Base-by-base conservation (phyloP, 495 filamentous ascomycete species). In the Tuber microsphaerosporum region DNA sequence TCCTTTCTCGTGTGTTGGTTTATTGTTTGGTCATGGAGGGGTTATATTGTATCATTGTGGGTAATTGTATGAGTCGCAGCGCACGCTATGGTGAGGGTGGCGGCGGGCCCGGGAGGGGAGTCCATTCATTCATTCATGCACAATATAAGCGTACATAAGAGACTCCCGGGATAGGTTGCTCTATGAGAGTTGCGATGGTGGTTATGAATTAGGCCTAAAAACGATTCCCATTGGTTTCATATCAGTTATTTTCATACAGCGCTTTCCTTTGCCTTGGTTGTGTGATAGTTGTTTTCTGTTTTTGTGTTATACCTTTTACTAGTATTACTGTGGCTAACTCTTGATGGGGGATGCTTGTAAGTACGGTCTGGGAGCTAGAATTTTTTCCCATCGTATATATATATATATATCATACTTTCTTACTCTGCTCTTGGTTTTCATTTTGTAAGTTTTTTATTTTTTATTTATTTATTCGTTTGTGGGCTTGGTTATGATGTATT, bases 201-300 rank as follows among this genome's bases (percentile, higher is more conserved):
- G 51, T 61, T 26, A n/a, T 31, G 51, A 61, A 61, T 61, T 61
- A 61, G 51, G 51, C 51, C 12, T 61, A 26, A 26, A 65, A 65
- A 65, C 17, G 56, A 65, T 34, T 65, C 31, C 17, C 26, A 8
- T 65, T 34, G 56, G n/a, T 31, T 65, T 65, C 14, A 34, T 34
- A 65, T 65, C 3, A 10, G 16, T 65, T 45, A 45, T 76, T 77
- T 43, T 8, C 51, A 31, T 72, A 72, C 39, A 73, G 69, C 14
- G 48, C 69, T 78, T 75, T 31, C 65, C 31, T 77, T 74, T 77
- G 42, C 44, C 77, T 65, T 79, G 71, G 69, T 77, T 79, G 73
- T 61, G 20, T 71, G 74, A 41, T 37, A 8, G 31, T 70, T n/a
- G 19, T 22, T 72, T 51, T 0, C 44, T 77, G 45, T 71, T 72